Evolutionary conservation across 2,329 filamentous ascomycete genomes (phyloP).

Genomic region (Hymenoscyphus infarciens): DNA sequence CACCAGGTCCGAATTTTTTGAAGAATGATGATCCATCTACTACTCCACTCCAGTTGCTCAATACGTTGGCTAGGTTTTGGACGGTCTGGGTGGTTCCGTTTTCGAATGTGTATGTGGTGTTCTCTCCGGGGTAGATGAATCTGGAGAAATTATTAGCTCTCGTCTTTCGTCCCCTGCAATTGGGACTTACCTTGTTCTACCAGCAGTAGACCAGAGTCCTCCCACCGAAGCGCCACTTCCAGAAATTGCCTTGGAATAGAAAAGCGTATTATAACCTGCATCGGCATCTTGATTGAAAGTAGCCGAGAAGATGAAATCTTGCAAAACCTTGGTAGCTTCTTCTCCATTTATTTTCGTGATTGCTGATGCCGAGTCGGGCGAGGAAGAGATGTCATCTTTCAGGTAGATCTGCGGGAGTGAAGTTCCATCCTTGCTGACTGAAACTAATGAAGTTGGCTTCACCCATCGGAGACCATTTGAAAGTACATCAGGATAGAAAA

Average conservation of each 20-base stretch:
- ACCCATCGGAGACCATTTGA: slow-evolving; percentile 49
- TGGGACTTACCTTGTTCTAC: slow-evolving; percentile 34
- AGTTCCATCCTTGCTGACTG: slow-evolving; percentile 57
- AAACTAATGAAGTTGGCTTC: slow-evolving; percentile 50
- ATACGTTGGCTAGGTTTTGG: slow-evolving; percentile 37
- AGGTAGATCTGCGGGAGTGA: slow-evolving; percentile 56
- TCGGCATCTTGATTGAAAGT: slow-evolving; percentile 40
- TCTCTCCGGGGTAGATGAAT: slow-evolving; percentile 40
- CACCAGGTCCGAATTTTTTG: slow-evolving; percentile 20
- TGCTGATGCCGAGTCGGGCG: slow-evolving; percentile 42
- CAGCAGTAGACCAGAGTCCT: slow-evolving; percentile 39
- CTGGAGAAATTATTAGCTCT: slow-evolving; percentile 6
- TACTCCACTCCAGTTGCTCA: slow-evolving; percentile 35
- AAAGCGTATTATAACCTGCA: slow-evolving; percentile 42
- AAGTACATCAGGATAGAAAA: slow-evolving; percentile 47
- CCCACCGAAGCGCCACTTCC: slow-evolving; percentile 19
- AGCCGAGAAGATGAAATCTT: slow-evolving; percentile 41
- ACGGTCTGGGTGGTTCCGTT: slow-evolving; percentile 38
- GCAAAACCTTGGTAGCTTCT: slow-evolving; percentile 47
- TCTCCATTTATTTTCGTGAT: slow-evolving; percentile 55
- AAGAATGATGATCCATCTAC: slow-evolving; percentile 32
- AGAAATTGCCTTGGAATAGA: slow-evolving; percentile 36
- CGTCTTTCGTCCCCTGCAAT: background rate
- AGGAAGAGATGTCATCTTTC: slow-evolving; percentile 45
- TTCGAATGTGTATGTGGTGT: slow-evolving; percentile 39